Evolutionary conservation across 164 flowering plant species (phyloP).

Genomic region (Hamamelis virginiana): DNA sequence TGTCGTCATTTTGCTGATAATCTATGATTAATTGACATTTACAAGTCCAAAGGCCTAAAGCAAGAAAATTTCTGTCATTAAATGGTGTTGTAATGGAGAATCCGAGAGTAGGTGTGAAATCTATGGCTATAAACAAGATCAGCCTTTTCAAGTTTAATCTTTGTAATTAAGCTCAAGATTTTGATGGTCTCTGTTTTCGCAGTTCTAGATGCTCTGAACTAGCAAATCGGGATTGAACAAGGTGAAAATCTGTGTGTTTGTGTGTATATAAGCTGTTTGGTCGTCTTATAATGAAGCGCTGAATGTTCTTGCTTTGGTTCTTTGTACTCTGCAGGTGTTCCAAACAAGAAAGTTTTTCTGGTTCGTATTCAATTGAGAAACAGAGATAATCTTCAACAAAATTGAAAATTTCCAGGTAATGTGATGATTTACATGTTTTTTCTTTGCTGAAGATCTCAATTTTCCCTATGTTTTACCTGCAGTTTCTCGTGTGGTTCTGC

Average conservation of each 20-base stretch:
- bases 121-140: neutral
- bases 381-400: constrained; percentile 5
- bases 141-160: neutral
- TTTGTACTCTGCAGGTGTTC: constrained; percentile 5
- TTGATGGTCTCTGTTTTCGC: constrained; percentile 6
- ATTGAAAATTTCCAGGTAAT: constrained; percentile 16
- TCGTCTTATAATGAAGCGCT: neutral
- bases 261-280: neutral
- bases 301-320: neutral
- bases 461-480: neutral
- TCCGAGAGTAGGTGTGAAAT: constrained; percentile 20
- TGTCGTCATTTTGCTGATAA: constrained; percentile 9
- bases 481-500: neutral
- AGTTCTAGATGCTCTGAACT: constrained; percentile 12
- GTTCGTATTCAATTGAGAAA: neutral
- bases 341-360: constrained; percentile 7
- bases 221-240: constrained; percentile 3
- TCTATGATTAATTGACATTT: constrained; percentile 10
- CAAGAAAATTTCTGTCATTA: neutral
- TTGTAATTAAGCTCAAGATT: constrained; percentile 8
- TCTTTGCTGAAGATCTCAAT: too few relatives aligned
- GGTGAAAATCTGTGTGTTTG: constrained; percentile 5
- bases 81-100: constrained; percentile 11
- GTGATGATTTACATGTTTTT: constrained; percentile 6
- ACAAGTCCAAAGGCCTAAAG: neutral